A percentile compares a stretch with the other conserved stretches of the same genome.
Conservation (phyloP, 2,329 filamentous ascomycete species). For the Fusarium annulatum region DNA sequence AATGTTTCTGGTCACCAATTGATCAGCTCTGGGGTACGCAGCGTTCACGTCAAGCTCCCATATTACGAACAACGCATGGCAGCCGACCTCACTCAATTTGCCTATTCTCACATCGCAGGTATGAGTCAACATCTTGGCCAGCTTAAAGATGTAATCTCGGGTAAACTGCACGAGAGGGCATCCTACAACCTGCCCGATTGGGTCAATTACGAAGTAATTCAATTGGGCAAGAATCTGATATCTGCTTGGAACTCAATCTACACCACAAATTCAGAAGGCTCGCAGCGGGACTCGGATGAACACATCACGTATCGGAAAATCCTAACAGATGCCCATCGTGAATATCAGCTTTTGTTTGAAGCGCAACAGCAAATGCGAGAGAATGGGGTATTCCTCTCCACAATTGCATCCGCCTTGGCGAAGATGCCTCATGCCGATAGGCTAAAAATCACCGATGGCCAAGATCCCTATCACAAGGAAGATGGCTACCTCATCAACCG, state of each 20-base stretch:
- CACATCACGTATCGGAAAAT: background rate
- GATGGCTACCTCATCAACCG: background rate
- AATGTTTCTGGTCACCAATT: background rate
- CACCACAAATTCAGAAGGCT: rapidly evolving
- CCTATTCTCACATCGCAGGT: background rate
- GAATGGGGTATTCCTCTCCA: background rate
- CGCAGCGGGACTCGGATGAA: background rate
- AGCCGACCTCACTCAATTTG: background rate
- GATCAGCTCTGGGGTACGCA: background rate
- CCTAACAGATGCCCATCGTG: background rate
- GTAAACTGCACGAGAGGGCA: background rate
- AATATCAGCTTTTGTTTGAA: background rate
- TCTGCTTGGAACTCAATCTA: background rate
- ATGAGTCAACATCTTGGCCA: background rate
- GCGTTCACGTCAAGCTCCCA: background rate
- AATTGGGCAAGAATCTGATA: background rate
- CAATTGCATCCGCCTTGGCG: background rate
- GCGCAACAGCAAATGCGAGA: background rate
- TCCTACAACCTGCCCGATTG: background rate
- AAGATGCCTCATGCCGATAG: background rate
- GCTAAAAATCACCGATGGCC: background rate
- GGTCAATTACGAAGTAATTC: background rate
- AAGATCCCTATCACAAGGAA: background rate
- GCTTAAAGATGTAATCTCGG: background rate
- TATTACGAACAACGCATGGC: background rate